These are phyloP conservation scores for Piper longum DNA, from an alignment of 164 flowering plant species.

Conservation along the genomic window DNA sequence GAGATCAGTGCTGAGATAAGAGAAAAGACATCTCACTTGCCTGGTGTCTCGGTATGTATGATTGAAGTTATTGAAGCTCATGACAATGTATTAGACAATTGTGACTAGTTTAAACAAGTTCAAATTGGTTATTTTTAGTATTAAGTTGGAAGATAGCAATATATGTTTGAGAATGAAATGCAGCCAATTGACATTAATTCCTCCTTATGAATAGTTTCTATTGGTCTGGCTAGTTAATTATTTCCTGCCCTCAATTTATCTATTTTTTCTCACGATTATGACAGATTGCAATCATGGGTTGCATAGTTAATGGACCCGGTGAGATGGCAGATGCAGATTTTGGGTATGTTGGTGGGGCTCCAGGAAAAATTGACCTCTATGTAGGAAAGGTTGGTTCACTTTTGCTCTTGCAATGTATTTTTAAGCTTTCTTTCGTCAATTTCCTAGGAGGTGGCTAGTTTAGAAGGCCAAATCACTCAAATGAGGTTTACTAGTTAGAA, in stretches of 20 bases:
- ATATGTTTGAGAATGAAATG: too few species aligned
- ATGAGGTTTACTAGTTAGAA: too few species aligned
- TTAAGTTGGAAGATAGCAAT: too few species aligned
- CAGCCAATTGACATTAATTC: too few species aligned
- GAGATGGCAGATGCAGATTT: constrained; percentile 99
- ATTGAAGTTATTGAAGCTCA: neutral
- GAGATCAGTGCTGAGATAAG: constrained; percentile 91
- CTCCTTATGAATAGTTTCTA: too few species aligned
- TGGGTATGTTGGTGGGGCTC: constrained; percentile 97
- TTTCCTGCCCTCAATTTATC: too few species aligned
- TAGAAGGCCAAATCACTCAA: neutral
- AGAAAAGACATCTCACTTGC: constrained; percentile 90
- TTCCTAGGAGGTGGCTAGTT: neutral
- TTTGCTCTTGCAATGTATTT: neutral
- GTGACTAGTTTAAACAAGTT: too few species aligned
- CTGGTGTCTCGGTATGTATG: constrained; percentile 80
- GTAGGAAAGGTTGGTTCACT: constrained; percentile 73
- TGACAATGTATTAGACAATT: neutral
- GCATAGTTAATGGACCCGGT: constrained; percentile 98
- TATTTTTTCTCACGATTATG: neutral
- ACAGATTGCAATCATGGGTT: constrained; percentile 99
- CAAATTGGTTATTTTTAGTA: too few species aligned
- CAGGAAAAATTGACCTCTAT: constrained; percentile 95
- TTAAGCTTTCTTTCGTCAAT: neutral
- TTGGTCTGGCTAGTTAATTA: too few species aligned